A percentile compares a stretch with the other conserved stretches of the same genome.
Conservation (phyloP, 306 rosid genomes). For the Malus orientalis region DNA sequence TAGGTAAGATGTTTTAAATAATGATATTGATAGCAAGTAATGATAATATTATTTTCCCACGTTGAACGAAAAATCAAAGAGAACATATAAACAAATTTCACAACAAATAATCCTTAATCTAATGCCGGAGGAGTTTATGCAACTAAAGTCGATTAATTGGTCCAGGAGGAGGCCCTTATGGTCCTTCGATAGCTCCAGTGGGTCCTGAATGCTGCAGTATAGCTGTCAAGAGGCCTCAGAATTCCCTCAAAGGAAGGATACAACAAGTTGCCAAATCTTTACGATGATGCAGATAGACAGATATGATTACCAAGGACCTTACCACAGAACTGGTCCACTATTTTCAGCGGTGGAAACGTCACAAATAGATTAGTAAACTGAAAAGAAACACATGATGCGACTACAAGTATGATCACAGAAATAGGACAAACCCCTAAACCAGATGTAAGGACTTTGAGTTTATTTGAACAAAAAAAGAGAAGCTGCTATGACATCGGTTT, state of each 20-base stretch:
- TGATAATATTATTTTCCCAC: background rate
- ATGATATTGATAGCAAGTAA: background rate
- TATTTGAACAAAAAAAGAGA: background rate
- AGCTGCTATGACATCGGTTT: background rate
- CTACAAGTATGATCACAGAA: background rate
- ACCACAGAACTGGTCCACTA: constrained; percentile 10
- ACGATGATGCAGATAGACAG: background rate
- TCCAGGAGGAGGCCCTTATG: background rate
- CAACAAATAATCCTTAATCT: background rate
- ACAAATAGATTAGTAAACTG: background rate
- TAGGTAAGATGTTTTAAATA: background rate
- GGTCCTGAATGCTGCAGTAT: background rate
- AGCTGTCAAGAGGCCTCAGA: constrained; percentile 4
- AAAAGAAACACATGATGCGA: background rate
- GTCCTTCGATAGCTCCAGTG: background rate
- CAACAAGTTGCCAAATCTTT: background rate
- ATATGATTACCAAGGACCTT: background rate
- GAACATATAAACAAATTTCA: background rate
- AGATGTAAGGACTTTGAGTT: background rate
- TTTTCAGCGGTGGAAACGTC: constrained; percentile 1
- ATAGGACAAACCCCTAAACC: constrained; percentile 6
- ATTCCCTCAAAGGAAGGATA: background rate
- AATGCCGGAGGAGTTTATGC: background rate
- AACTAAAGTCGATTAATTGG: background rate
- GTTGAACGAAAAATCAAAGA: background rate